phyloP scores from a whole-genome alignment of 768 basidiomycete genomes.

The Mycena latifolia region DNA sequence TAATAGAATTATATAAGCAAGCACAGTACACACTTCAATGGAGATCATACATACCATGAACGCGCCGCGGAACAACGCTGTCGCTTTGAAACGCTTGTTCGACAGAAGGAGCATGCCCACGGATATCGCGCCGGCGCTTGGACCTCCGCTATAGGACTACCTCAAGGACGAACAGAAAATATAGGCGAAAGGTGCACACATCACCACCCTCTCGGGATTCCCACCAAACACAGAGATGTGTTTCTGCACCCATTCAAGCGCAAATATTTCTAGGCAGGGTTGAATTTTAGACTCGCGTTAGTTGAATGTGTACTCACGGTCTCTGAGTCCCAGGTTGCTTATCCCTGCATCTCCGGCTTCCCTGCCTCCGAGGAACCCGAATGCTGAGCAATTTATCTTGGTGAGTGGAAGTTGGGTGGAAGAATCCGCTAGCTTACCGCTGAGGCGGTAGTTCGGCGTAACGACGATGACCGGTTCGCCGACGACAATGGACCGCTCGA shows the following conservation, averaged over 20 bases:
- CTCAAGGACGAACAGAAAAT: background rate
- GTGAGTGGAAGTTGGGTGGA: background rate
- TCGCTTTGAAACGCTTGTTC: conserved; percentile 25
- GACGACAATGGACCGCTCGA: background rate
- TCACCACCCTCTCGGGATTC: conserved; percentile 14
- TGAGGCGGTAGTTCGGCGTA: conserved; percentile 9
- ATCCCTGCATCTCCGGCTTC: conserved; percentile 54
- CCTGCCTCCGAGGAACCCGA: conserved; percentile 55
- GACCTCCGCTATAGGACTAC: background rate
- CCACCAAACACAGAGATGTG: conserved; percentile 25
- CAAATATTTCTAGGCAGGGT: conserved; percentile 20
- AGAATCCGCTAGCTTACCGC: background rate
- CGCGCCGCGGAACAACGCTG: conserved; percentile 23
- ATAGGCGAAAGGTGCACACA: background rate
- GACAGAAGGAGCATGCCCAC: background rate
- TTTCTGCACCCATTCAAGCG: conserved; percentile 23
- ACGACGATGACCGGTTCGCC: conserved; percentile 7
- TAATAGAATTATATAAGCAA: background rate
- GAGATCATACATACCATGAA: conserved; percentile 27
- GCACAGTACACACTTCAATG: background rate
- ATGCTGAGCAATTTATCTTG: conserved; percentile 42
- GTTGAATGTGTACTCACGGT: conserved; percentile 51
- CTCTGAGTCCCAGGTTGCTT: conserved; percentile 64
- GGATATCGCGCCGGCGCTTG: conserved; percentile 31
- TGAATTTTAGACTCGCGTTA: background rate